Conservation (phyloP, 768 basidiomycete species). For the Termitomyces bulborhizus region DNA sequence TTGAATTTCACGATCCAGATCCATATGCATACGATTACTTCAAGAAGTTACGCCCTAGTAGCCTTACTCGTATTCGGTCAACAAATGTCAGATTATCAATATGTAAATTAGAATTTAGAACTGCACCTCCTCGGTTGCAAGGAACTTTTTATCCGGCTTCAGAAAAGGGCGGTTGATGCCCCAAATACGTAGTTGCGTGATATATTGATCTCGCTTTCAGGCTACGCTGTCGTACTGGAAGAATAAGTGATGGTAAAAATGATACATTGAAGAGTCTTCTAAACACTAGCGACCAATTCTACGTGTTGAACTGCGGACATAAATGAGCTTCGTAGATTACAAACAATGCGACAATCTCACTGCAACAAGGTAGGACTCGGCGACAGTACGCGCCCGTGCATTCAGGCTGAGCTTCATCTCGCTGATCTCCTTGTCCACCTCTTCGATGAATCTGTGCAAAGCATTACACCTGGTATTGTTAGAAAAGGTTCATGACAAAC, state of each 20-base stretch:
- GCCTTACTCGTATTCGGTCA: no score
- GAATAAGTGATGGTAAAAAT: not conserved
- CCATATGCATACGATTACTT: no score
- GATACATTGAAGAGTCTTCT: not conserved
- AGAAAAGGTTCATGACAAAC: slow-evolving; percentile 35
- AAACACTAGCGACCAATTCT: slow-evolving; percentile 5
- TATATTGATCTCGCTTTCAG: not conserved
- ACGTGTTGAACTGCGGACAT: slow-evolving; percentile 32
- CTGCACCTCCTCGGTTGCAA: not conserved
- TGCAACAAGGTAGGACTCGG: slow-evolving; percentile 92
- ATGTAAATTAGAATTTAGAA: not conserved
- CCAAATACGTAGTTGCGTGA: not conserved
- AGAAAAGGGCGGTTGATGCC: not conserved
- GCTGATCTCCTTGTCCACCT: slow-evolving; percentile 98
- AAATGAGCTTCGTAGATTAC: slow-evolving; percentile 2
- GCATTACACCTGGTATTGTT: slow-evolving; percentile 5
- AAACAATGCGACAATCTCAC: slow-evolving; percentile 38
- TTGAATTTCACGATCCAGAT: no score
- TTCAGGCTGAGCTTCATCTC: slow-evolving; percentile 99
- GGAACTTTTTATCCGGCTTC: not conserved
- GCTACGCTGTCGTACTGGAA: not conserved
- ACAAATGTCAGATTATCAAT: no score
- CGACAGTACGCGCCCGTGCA: slow-evolving; percentile 93
- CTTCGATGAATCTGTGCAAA: slow-evolving; percentile 84
- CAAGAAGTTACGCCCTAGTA: no score